Conservation (phyloP, 2,329 filamentous ascomycete genomes). For the Tricladium varicosporioides region DNA sequence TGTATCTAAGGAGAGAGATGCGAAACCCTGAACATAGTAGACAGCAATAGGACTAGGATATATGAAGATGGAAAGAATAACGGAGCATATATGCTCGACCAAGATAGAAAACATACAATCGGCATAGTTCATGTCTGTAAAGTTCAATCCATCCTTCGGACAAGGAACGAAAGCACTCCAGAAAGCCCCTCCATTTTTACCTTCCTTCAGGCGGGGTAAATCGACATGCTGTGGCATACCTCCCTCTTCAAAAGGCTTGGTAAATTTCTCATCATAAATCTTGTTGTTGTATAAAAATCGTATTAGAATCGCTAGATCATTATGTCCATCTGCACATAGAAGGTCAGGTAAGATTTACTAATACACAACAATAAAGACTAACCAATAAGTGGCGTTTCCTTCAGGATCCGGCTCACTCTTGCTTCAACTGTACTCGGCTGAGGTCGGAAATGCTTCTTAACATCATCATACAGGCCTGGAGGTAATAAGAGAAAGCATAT, state of each 20-base stretch:
- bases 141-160: slow-evolving; percentile 69
- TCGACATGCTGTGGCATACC: slow-evolving; percentile 72
- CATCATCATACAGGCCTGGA: slow-evolving; percentile 1
- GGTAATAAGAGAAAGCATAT: slow-evolving; percentile 16
- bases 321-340: slow-evolving; percentile 71
- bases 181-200: slow-evolving; percentile 80
- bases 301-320: slow-evolving; percentile 78
- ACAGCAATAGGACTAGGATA: too few species aligned
- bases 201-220: slow-evolving; percentile 68
- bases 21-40: too few species aligned
- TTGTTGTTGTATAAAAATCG: slow-evolving; percentile 68
- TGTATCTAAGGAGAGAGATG: too few species aligned
- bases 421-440: slow-evolving; percentile 28
- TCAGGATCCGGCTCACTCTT: slow-evolving; percentile 43
- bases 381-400: slow-evolving; percentile 48
- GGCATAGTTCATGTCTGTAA: slow-evolving; percentile 70
- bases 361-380: slow-evolving; percentile 8
- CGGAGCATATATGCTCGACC: too few species aligned
- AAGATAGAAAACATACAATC: slow-evolving; percentile 49
- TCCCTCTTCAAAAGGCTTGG: slow-evolving; percentile 69
- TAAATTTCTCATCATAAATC: slow-evolving; percentile 74
- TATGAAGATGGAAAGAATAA: not conserved
- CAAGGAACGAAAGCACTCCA: slow-evolving; percentile 87
- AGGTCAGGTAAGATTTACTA: too few species aligned
- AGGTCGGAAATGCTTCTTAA: slow-evolving; percentile 9